Conservation (phyloP, 1,284 basidiomycete genomes). For the Filobasidium uniguttulatum region DNA sequence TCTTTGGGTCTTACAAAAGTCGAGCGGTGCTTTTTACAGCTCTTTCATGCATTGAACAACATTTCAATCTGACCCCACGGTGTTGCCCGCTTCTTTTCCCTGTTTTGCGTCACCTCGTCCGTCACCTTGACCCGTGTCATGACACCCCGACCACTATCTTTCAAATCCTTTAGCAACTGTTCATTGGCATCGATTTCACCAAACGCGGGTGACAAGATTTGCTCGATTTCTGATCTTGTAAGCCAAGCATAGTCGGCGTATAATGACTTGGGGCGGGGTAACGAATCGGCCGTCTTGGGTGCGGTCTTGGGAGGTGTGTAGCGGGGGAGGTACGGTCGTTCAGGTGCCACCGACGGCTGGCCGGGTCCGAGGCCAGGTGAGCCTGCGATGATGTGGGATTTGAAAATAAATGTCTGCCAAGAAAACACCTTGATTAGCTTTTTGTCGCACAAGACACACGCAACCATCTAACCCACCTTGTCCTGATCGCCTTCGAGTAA, state of each 20-base stretch:
- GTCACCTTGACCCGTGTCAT: no score
- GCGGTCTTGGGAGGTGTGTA: no score
- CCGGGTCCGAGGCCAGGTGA: no score
- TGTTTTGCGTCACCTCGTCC: neutral
- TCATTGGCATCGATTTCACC: neutral
- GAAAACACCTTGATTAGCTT: neutral
- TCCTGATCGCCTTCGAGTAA: constrained; percentile 19
- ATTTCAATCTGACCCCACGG: neutral
- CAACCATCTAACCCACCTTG: constrained; percentile 21
- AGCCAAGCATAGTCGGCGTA: constrained; percentile 13
- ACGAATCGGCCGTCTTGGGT: no score
- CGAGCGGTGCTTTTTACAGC: no score
- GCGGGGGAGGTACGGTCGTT: no score
- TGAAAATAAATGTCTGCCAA: constrained; percentile 33
- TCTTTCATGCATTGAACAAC: no score
- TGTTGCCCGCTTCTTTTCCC: neutral
- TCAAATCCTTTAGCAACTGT: no score
- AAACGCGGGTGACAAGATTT: neutral
- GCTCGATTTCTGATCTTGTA: constrained; percentile 13
- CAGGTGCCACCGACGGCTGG: no score
- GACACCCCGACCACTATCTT: no score
- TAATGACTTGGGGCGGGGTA: neutral
- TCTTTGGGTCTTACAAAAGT: no score
- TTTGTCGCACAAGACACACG: neutral
- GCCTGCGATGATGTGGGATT: constrained; percentile 34